A percentile compares a stretch with the other conserved stretches of the same genome.
Conservation (phyloP, 805 yeast species). For the Nakazawaea pomicola region DNA sequence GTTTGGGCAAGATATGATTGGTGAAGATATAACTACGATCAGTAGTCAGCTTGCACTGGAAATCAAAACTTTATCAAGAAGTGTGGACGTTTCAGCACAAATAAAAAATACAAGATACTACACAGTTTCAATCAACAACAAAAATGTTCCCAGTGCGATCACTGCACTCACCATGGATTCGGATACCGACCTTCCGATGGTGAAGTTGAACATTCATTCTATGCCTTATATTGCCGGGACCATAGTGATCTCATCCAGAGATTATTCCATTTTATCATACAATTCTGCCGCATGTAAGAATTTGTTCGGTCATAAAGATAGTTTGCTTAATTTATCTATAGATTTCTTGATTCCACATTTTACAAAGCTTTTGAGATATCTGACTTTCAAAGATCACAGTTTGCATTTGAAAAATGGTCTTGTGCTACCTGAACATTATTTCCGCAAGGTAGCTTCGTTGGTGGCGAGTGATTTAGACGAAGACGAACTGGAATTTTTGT, state of each 20-base stretch:
- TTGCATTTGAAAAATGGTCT: slow-evolving; percentile 47
- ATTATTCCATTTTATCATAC: slow-evolving; percentile 57
- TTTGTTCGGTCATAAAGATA: slow-evolving; percentile 63
- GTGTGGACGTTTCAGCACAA: slow-evolving; percentile 33
- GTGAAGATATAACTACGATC: slow-evolving; percentile 15
- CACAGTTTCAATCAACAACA: slow-evolving; percentile 41
- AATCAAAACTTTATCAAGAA: slow-evolving; percentile 3
- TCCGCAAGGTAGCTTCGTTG: slow-evolving; percentile 61
- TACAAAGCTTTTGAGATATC: slow-evolving; percentile 36
- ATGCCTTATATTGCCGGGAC: slow-evolving; percentile 87
- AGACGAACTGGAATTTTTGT: slow-evolving; percentile 43
- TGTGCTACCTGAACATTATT: slow-evolving; percentile 88
- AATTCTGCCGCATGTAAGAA: slow-evolving; percentile 76
- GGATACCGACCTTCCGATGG: slow-evolving; percentile 27
- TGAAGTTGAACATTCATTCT: slow-evolving; percentile 65
- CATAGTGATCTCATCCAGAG: slow-evolving; percentile 55
- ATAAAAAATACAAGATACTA: slow-evolving; percentile 61
- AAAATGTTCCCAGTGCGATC: slow-evolving; percentile 68
- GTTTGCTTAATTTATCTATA: slow-evolving; percentile 42
- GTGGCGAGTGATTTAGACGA: slow-evolving; percentile 21
- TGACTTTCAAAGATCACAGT: slow-evolving; percentile 35
- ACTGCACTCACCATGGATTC: slow-evolving; percentile 55
- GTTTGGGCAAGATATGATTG: slow-evolving; percentile 15
- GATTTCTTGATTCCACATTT: slow-evolving; percentile 63
- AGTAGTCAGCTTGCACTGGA: slow-evolving; percentile 11